phyloP scores from a whole-genome alignment of 1,284 basidiomycete genomes.

The Cryptococcus sp. region DNA sequence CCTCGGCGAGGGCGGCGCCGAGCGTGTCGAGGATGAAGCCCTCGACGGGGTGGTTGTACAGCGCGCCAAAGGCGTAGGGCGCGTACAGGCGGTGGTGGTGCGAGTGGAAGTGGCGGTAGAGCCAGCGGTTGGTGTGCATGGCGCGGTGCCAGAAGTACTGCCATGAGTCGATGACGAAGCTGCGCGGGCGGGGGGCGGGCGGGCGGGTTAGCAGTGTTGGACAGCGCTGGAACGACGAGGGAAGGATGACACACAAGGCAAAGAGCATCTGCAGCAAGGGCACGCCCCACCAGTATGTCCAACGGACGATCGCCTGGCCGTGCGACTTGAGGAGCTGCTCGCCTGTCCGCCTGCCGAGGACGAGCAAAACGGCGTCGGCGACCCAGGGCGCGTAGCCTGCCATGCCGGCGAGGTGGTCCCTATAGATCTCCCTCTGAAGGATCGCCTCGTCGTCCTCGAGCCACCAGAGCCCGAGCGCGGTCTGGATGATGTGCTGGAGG shows the following conservation, averaged over 20 bases:
- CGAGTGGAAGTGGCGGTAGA: conserved; percentile 90
- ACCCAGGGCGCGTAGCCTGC: conserved; percentile 53
- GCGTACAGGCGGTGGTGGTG: conserved; percentile 96
- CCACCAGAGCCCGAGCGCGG: conserved; percentile 66
- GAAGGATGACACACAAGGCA: conserved; percentile 71
- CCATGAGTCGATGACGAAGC: conserved; percentile 95
- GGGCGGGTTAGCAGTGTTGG: conserved; percentile 9
- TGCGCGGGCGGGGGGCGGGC: conserved; percentile 51
- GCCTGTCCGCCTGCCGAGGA: conserved; percentile 50
- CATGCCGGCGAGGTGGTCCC: conserved; percentile 57
- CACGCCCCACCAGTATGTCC: conserved; percentile 91
- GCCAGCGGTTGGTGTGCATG: conserved; percentile 86
- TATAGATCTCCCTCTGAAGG: conserved; percentile 40
- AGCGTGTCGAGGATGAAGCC: conserved; percentile 86
- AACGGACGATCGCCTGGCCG: conserved; percentile 61
- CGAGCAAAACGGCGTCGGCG: conserved; percentile 52
- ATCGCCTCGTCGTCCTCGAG: conserved; percentile 57
- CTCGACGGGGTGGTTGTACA: conserved; percentile 97
- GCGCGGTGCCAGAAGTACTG: conserved; percentile 93
- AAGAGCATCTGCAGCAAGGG: conserved; percentile 71
- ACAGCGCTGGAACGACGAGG: background rate
- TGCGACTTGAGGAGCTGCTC: conserved; percentile 48
- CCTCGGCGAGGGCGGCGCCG: conserved; percentile 76
- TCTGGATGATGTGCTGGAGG: conserved; percentile 83
- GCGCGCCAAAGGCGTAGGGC: conserved; percentile 92